Conservation (phyloP, 1,284 basidiomycete species). For the Lentinula novae-zelandiae region DNA sequence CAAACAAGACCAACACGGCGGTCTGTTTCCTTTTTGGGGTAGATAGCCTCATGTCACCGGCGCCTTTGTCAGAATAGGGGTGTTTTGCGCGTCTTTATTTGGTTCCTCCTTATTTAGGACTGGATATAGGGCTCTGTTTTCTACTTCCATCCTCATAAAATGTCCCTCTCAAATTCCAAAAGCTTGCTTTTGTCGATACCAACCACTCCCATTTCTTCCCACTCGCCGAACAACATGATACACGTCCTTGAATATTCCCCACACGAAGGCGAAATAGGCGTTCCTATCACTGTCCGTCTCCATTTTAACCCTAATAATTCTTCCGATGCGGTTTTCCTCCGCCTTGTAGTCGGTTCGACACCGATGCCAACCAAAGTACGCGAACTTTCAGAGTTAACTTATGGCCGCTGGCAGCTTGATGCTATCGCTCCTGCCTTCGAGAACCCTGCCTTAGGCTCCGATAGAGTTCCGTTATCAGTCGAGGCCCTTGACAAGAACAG, state of each 20-base stretch:
- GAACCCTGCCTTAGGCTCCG: conserved; percentile 23
- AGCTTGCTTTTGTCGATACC: not conserved
- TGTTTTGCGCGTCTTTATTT: not conserved
- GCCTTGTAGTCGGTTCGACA: conserved; percentile 61
- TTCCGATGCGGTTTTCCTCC: conserved; percentile 49
- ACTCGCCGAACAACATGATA: conserved; percentile 33
- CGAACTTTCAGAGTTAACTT: conserved; percentile 37
- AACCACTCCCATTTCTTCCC: not conserved
- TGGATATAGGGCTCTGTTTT: conserved; percentile 11
- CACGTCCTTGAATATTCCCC: conserved; percentile 59
- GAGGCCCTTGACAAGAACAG: conserved; percentile 58
- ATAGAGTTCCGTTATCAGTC: conserved; percentile 51
- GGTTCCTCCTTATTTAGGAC: conserved; percentile 4
- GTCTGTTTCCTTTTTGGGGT: not conserved
- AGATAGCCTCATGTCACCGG: not conserved
- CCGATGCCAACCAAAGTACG: conserved; percentile 58
- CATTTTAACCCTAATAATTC: conserved; percentile 49
- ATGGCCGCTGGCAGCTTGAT: conserved; percentile 57
- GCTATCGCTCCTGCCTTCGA: conserved; percentile 48
- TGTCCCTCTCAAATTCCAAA: not conserved
- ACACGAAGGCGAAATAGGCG: conserved; percentile 53
- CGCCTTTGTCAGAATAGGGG: conserved; percentile 1
- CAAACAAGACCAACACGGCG: conserved; percentile 4
- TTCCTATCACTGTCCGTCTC: conserved; percentile 57
- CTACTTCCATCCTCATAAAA: conserved; percentile 16